These are phyloP conservation scores for Wallemia hederae DNA, from an alignment of 1,284 basidiomycete genomes.

Conservation along the genomic window DNA sequence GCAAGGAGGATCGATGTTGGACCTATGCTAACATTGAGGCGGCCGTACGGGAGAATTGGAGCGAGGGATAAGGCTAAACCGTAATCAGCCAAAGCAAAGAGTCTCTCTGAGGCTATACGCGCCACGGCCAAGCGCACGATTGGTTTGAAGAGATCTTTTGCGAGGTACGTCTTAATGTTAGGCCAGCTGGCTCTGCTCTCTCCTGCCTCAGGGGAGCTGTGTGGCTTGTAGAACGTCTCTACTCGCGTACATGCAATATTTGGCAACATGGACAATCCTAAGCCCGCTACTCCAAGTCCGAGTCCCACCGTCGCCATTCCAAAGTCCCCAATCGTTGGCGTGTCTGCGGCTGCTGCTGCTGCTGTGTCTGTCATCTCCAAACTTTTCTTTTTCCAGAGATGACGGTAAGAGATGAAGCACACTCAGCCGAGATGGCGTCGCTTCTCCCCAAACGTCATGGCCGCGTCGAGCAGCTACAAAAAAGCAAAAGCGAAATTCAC, in stretches of 20 bases:
- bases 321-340: not conserved
- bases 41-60: not conserved
- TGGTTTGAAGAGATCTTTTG: not conserved
- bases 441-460: not conserved
- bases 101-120: not conserved
- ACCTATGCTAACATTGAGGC: not conserved
- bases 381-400: no score
- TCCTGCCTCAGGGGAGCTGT: not conserved
- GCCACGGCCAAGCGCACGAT: not conserved
- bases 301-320: not conserved
- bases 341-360: not conserved
- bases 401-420: no score
- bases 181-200: not conserved
- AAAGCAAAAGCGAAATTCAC: not conserved
- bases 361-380: not conserved
- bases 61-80: not conserved
- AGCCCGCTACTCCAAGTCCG: not conserved
- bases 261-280: not conserved
- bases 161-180: not conserved
- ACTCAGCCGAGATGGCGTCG: no score
- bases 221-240: not conserved
- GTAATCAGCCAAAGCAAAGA: not conserved
- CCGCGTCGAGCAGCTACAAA: no score
- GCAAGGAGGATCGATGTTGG: not conserved
- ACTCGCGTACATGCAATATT: not conserved